These are phyloP conservation scores for Penicillium nordicum DNA, from an alignment of 2,329 filamentous ascomycete genomes.

Conservation along the genomic window DNA sequence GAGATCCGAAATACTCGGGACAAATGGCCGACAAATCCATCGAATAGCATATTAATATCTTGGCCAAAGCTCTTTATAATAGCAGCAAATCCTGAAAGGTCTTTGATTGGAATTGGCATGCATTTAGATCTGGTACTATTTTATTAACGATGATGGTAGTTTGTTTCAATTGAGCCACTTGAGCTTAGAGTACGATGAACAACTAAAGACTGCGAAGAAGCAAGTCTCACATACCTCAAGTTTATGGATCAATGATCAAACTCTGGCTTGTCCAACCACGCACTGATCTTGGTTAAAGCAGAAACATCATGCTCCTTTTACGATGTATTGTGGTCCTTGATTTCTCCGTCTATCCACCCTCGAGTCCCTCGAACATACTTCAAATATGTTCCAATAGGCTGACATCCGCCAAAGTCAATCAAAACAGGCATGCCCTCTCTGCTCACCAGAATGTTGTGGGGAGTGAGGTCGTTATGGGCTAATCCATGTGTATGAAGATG, in stretches of 20 bases:
- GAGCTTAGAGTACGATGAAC: neutral
- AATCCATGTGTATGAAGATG: conserved; percentile 25
- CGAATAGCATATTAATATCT: neutral
- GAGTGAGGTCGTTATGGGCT: conserved; percentile 30
- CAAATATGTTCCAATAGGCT: conserved; percentile 30
- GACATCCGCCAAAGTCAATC: conserved; percentile 26
- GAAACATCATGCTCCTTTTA: neutral
- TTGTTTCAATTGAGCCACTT: too few relatives aligned
- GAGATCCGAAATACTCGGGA: conserved; percentile 5
- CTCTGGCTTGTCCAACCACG: neutral
- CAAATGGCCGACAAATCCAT: neutral
- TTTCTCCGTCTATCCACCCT: conserved; percentile 12
- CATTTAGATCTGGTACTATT: neutral
- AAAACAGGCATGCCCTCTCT: conserved; percentile 22
- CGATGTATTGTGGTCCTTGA: neutral
- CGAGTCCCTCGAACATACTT: conserved; percentile 42
- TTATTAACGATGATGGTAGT: neutral
- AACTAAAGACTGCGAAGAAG: neutral
- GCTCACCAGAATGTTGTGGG: conserved; percentile 25
- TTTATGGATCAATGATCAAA: neutral
- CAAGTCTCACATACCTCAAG: neutral
- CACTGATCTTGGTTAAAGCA: neutral
- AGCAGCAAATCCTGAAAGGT: neutral
- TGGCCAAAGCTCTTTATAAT: neutral
- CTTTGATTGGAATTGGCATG: too few relatives aligned